phyloP scores from a whole-genome alignment of 2,329 filamentous ascomycete genomes.

The Penicillium paneum region DNA sequence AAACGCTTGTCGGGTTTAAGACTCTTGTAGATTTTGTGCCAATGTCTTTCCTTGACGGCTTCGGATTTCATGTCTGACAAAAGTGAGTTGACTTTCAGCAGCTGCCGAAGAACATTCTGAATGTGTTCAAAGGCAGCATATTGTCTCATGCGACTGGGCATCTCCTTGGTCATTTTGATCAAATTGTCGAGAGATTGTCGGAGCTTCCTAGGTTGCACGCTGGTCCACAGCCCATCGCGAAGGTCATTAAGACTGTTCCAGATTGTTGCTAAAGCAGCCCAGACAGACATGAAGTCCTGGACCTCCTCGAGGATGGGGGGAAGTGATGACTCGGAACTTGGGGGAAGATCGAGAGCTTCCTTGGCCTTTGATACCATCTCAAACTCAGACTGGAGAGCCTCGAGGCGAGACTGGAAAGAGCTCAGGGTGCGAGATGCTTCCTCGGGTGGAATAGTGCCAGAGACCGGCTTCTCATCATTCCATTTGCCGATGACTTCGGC shows the following conservation, averaged over 20 bases:
- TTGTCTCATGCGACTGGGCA: constrained; percentile 98
- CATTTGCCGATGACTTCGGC: constrained; percentile 79
- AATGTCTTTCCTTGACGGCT: constrained; percentile 92
- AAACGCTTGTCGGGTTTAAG: constrained; percentile 91
- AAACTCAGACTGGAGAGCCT: constrained; percentile 78
- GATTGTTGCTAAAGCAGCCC: constrained; percentile 91
- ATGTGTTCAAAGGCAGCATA: constrained; percentile 99
- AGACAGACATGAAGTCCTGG: constrained; percentile 97
- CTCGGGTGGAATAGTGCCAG: constrained; percentile 86
- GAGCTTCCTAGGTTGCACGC: constrained; percentile 90
- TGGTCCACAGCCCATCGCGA: constrained; percentile 88
- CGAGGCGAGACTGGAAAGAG: constrained; percentile 80
- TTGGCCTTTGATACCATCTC: constrained; percentile 96
- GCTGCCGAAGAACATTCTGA: constrained; percentile 80
- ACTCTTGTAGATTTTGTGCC: constrained; percentile 96
- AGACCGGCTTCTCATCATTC: constrained; percentile 96
- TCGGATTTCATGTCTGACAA: constrained; percentile 92
- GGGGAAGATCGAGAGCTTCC: constrained; percentile 87
- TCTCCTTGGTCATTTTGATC: constrained; percentile 97
- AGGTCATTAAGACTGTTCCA: constrained; percentile 96
- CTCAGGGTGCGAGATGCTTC: constrained; percentile 78
- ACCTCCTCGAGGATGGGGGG: constrained; percentile 89
- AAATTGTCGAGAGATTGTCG: constrained; percentile 83
- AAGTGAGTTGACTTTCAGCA: constrained; percentile 86
- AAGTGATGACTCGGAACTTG: constrained; percentile 75